These are phyloP conservation scores for Saprolegnia diclina DNA, from an alignment of 352 stramenopile genomes.

Conservation along the genomic window DNA sequence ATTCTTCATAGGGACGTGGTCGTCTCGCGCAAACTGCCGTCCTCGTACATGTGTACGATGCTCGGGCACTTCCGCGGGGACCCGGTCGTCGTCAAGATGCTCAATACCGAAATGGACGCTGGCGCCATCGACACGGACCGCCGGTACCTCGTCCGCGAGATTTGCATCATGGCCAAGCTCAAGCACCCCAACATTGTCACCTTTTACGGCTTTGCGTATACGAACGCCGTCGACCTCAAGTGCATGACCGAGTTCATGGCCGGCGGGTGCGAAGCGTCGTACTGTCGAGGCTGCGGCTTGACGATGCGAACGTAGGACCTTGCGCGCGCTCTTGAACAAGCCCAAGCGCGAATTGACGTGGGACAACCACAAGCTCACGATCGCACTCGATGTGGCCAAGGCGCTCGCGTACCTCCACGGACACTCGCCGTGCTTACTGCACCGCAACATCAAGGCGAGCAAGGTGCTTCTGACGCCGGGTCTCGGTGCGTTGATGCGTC, in stretches of 20 bases:
- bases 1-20: slow-evolving; percentile 3
- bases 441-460: slow-evolving; percentile 49
- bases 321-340: slow-evolving; percentile 20
- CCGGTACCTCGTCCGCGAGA: slow-evolving; percentile 26
- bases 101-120: background rate
- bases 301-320: background rate
- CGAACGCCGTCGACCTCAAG: slow-evolving; percentile 24
- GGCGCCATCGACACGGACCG: slow-evolving; percentile 6
- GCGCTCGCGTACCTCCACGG: slow-evolving; percentile 57
- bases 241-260: slow-evolving; percentile 37
- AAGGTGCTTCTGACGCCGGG: slow-evolving; percentile 46
- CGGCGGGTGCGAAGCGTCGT: slow-evolving; percentile 19
- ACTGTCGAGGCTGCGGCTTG: background rate
- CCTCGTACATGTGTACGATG: slow-evolving; percentile 26
- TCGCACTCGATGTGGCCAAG: slow-evolving; percentile 44
- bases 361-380: slow-evolving; percentile 33
- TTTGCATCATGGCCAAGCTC: slow-evolving; percentile 27
- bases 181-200: slow-evolving; percentile 25
- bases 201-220: slow-evolving; percentile 27
- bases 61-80: slow-evolving; percentile 20
- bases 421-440: slow-evolving; percentile 41
- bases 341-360: slow-evolving; percentile 20
- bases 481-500: slow-evolving; percentile 2
- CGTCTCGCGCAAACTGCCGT: slow-evolving; percentile 22
- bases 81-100: slow-evolving; percentile 25